Base-by-base conservation (phyloP, 345 rosid species). In the Corchorus olitorius region DNA sequence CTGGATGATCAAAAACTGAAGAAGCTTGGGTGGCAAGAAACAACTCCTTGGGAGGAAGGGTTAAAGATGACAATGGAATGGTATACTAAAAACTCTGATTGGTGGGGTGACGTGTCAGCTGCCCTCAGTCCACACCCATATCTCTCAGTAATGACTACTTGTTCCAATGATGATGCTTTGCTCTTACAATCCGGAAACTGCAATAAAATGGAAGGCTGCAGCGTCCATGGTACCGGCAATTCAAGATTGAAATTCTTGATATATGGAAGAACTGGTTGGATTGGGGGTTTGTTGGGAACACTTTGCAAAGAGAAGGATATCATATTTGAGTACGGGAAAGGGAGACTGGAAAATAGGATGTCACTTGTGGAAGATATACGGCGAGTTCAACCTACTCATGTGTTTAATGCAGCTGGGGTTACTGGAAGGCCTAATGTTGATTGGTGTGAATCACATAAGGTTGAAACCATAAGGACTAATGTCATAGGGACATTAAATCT, bases 91-190 rank as follows among this genome's bases (percentile, higher is more conserved):
- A 84, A 89, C 17, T 86, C 89, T 12, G 72, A 82, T 73, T 90
- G 87, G 89, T 88, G 93, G 93, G 93, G 89, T 2, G 93, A 90
- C 77, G 87, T 90, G 6, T 78, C 91, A n/a, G 89, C 84, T 37
- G 91, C 91, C 67, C 84, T 90, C 49, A 75, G 69, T 45, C 88
- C 91, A 3, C 93, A 90, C 68, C 90, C 93, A 3, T 41, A 73
- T 17, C n/a, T 82, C 17, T 35, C 77, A 9, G 6, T 56, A 71
- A 58, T 74, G 7, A n/a, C 76, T 16, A n/a, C 76, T 16, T 70
- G 67, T 50, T 71, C 53, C 6, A 41, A n/a, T 64, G 81, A 64
- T 64, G 79, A 81, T 6, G 62, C 76, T 8, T 74, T 81, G 60
- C 58, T 66, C 69, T 60, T 68, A 66, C 73, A 58, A 48, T 14